Evolutionary conservation across 306 rosid genomes (phyloP).

Genomic region (Rosa lucieae): DNA sequence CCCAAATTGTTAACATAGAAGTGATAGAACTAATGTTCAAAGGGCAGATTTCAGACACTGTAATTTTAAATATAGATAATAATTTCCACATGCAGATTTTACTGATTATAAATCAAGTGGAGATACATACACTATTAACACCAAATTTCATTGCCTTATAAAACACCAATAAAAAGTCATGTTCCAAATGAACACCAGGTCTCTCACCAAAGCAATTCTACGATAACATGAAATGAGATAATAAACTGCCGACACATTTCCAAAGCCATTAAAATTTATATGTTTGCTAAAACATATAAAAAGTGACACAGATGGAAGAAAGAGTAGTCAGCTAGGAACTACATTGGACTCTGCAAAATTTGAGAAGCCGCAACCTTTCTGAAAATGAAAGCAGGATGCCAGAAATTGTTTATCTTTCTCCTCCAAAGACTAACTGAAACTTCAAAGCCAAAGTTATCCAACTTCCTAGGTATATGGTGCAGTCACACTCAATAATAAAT

Average conservation of each 20-base stretch:
- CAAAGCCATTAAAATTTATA: neutral
- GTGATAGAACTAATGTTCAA: neutral
- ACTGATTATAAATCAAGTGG: neutral
- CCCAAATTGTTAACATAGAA: neutral
- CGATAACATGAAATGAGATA: neutral
- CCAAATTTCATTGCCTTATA: neutral
- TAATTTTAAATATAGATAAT: neutral
- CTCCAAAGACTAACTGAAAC: conserved; percentile 28
- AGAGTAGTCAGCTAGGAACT: neutral
- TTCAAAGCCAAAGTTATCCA: conserved; percentile 17
- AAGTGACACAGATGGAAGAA: neutral
- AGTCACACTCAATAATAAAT: conserved; percentile 60
- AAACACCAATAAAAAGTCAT: neutral
- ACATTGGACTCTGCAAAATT: neutral
- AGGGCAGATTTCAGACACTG: neutral
- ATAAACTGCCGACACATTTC: neutral
- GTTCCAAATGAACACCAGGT: conserved; percentile 1
- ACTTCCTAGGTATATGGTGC: conserved; percentile 21
- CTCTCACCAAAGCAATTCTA: neutral
- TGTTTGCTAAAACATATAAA: neutral
- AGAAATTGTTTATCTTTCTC: neutral
- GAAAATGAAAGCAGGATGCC: neutral
- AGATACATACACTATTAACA: neutral
- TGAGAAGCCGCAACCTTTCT: neutral
- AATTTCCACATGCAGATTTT: neutral